Conservation (phyloP, 768 basidiomycete species). For the Lactarius akahatsu region DNA sequence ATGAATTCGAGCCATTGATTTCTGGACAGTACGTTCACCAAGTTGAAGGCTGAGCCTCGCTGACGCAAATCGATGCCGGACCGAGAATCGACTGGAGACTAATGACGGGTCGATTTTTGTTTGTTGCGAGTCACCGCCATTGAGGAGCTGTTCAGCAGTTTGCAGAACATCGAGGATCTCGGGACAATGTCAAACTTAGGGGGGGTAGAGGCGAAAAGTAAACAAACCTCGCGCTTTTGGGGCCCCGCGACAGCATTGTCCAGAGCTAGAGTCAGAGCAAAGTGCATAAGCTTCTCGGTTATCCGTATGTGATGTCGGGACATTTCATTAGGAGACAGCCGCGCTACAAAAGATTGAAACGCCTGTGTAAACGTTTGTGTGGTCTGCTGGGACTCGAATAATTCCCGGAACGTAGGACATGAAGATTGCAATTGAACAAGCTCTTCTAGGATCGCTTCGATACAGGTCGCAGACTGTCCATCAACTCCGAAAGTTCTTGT, state of each 20-base stretch:
- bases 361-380: conserved; percentile 67
- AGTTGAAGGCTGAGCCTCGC: conserved; percentile 61
- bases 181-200: conserved; percentile 17
- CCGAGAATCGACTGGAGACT: conserved; percentile 51
- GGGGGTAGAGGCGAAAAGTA: neutral
- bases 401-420: conserved; percentile 62
- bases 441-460: conserved; percentile 64
- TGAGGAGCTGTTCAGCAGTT: conserved; percentile 50
- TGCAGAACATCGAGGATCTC: conserved; percentile 63
- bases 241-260: conserved; percentile 57
- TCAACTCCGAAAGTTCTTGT: conserved; percentile 1
- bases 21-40: conserved; percentile 60
- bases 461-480: conserved; percentile 31
- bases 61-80: conserved; percentile 53
- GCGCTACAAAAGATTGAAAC: conserved; percentile 54
- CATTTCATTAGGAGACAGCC: conserved; percentile 41
- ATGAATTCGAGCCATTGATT: conserved; percentile 58
- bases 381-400: conserved; percentile 70
- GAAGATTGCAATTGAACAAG: conserved; percentile 67
- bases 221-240: conserved; percentile 71
- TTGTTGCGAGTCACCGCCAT: conserved; percentile 45
- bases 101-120: conserved; percentile 54
- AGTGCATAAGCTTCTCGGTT: conserved; percentile 67
- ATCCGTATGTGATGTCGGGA: conserved; percentile 52
- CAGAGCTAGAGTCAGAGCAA: conserved; percentile 65